Base-by-base conservation (phyloP, 306 rosid genomes). In the Quercus glauca region DNA sequence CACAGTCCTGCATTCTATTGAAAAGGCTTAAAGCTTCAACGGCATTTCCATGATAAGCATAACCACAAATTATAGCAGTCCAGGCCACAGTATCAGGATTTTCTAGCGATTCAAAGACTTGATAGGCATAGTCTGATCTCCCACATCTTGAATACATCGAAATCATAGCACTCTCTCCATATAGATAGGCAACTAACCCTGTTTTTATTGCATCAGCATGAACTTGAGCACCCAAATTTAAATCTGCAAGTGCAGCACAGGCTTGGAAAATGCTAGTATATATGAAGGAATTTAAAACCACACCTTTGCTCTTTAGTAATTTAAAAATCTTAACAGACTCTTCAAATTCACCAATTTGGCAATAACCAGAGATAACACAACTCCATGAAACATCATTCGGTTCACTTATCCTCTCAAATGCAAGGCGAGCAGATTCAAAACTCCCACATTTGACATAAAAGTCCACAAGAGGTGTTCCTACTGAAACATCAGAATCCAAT, bases 91-190 rank as follows among this genome's bases (percentile, higher is more conserved):
- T 68, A 60, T 90, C 94, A 45, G 92, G 92, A 77, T 85, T 79
- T 29, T 73, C 88, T 83, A 88, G 71, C 2, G 88, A 80, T 35
- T 79, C 77, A 81, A 88, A 90, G 77, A 86, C 86, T 81, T 60
- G 78, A 73, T 73, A 69, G 35, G 94, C 94, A 83, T 77, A 75
- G 71, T 88, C 89, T 72, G 86, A 31, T 86, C 78, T 81, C 76
- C 90, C 94, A 52, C 92, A 90, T 82, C 85, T 90, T 73, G 94
- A 77, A 82, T 90, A 90, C 94, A 90, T 90, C 1, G 88, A 88
- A 67, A 90, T 82, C 88, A 90, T 74, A 74, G 92, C 90, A 85
- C 90, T 86, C 80, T 85, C 86, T 69, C 94, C 92, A 45, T 82
- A 81, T 4, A 84, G 83, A 78, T 59, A 77, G 61, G 80, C 35